Percentiles rank a stretch among this genome's conserved stretches.
phyloP scores from a whole-genome alignment of 192 early-diverging fungal genomes.

The Jimgerdemannia lactiflua region DNA sequence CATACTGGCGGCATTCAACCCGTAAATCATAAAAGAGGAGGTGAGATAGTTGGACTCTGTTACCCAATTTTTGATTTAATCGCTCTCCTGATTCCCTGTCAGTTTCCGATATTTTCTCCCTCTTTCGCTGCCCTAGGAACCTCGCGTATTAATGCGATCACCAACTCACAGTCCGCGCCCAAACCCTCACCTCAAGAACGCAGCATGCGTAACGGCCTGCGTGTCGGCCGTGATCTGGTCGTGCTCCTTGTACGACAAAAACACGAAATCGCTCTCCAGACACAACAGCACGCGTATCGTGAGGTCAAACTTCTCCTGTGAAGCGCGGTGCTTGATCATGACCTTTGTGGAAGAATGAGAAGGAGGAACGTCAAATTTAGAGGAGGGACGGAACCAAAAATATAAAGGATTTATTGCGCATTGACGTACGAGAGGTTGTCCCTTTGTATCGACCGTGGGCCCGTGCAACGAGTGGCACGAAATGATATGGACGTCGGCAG shows the following conservation, averaged over 20 bases:
- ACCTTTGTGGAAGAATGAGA: slow-evolving; percentile 33
- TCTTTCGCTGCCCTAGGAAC: no score
- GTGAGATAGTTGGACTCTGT: no score
- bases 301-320: slow-evolving; percentile 52
- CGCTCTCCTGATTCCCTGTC: no score
- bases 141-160: neutral
- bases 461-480: slow-evolving; percentile 97
- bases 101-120: no score
- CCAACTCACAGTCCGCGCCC: neutral
- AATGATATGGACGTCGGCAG: slow-evolving; percentile 90
- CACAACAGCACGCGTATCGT: slow-evolving; percentile 65
- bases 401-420: slow-evolving; percentile 3
- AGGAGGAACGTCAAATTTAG: neutral
- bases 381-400: neutral
- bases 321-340: slow-evolving; percentile 76
- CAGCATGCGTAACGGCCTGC: slow-evolving; percentile 94
- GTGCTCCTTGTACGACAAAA: slow-evolving; percentile 80
- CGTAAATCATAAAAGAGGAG: no score
- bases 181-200: slow-evolving; percentile 69
- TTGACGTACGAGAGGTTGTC: slow-evolving; percentile 70
- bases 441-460: slow-evolving; percentile 77
- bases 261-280: slow-evolving; percentile 81
- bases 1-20: slow-evolving; percentile 50
- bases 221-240: slow-evolving; percentile 97
- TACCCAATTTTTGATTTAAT: no score